Evolutionary conservation across 2,329 filamentous ascomycete species (phyloP).

Genomic region (Coniella vitis): DNA sequence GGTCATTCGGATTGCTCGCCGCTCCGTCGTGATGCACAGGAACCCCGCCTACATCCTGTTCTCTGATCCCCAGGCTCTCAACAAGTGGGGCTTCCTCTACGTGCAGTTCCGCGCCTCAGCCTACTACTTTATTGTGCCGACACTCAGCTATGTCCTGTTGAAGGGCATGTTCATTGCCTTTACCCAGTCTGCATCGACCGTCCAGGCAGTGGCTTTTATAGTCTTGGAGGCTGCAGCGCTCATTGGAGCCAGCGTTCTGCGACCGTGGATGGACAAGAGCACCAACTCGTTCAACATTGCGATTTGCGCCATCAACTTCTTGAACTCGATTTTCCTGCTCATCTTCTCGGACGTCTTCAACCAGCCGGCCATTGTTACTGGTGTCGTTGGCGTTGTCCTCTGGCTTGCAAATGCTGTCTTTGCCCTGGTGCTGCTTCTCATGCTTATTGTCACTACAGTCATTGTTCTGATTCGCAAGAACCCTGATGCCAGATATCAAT

Average conservation of each 20-base stretch:
- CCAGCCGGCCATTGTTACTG: conserved; percentile 74
- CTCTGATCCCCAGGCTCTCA: conserved; percentile 86
- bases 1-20: conserved; percentile 81
- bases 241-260: conserved; percentile 69
- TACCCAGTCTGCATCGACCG: conserved; percentile 60
- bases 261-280: conserved; percentile 98
- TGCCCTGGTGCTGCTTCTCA: conserved; percentile 71
- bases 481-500: conserved; percentile 89
- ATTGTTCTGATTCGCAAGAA: conserved; percentile 76
- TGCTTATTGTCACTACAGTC: conserved; percentile 68
- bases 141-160: conserved; percentile 70
- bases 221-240: conserved; percentile 75
- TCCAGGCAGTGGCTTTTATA: conserved; percentile 76
- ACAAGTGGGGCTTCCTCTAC: conserved; percentile 98
- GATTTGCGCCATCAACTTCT: conserved; percentile 82
- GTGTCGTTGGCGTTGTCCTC: conserved; percentile 82
- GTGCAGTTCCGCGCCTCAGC: conserved; percentile 93
- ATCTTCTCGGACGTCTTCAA: conserved; percentile 85
- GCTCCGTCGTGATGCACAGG: conserved; percentile 85
- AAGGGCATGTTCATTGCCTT: conserved; percentile 88
- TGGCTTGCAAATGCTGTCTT: conserved; percentile 84
- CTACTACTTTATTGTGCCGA: conserved; percentile 87
- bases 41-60: conserved; percentile 97
- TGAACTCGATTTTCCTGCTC: conserved; percentile 83
- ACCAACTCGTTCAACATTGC: conserved; percentile 95